Base-by-base conservation (phyloP, 345 rosid genomes). In the Lepidium didymum region DNA sequence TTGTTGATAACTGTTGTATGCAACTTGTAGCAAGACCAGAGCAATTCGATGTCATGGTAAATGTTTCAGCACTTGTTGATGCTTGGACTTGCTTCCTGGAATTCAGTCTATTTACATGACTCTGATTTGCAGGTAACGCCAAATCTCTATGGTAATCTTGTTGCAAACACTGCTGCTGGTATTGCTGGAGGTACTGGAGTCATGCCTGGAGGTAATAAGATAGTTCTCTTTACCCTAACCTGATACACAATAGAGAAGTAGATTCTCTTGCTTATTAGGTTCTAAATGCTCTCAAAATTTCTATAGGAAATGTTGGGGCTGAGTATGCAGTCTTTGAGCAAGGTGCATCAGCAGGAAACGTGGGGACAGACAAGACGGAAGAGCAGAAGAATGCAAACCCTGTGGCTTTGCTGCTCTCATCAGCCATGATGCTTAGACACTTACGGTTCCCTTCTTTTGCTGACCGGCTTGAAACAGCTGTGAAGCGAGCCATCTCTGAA, bases 1-100 rank as follows among this genome's bases (percentile, higher is more conserved):
- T 91, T 54, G 97, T 95, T 69, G 99, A 89, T 68, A 93, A 93
- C 54, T 93, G 97, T 63, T 93, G 97, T 79, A 93, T 88, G 98
- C 97, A 94, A 78, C 99, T 91, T 64, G 97, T 94, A 50, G 84
- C 99, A 0, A 94, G 82, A 85, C 99, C 99, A 37, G 99, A 94
- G 78, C 99, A 94, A 60, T 94, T 94, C 25, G 99, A 95, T 57
- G 97, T 91, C 77, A 91, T 95, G 97, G 99, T 91, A 87, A 27
- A 2, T 44, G 12, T 12, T 67, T 21, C 3, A 50, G 8, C 44
- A 2, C 23, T 41, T 54, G 14, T 37, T 37, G 16, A 51, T 57
- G 10, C 11, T 38, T 51, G 23, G 19, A 50, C 11, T 58, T 19
- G 65, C 13, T 72, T 43, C 18, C 15, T 53, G 53, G 8, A 13